Evolutionary conservation across 495 filamentous ascomycete species (phyloP).

Genomic region (Xylaria castorea): DNA sequence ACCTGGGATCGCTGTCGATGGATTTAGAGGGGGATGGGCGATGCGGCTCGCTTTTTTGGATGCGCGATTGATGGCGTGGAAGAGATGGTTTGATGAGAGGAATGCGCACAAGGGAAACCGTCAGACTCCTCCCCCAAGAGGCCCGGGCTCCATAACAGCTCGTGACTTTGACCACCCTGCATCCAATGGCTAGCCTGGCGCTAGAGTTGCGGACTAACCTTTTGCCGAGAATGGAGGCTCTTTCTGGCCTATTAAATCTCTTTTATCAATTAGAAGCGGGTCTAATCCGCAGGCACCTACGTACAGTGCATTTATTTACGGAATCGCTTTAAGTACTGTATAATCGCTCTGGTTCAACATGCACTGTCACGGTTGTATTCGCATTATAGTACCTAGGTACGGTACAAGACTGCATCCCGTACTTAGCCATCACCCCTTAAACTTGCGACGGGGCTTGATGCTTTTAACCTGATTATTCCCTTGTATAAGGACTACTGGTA

Average conservation of each 20-base stretch:
- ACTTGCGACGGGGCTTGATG: background rate
- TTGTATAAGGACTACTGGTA: background rate
- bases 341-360: background rate
- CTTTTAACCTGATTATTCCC: background rate
- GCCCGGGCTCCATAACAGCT: slow-evolving; percentile 24
- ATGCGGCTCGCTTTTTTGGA: slow-evolving; percentile 59
- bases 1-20: slow-evolving; percentile 58
- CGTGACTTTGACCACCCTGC: slow-evolving; percentile 28
- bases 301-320: background rate
- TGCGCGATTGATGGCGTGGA: slow-evolving; percentile 54
- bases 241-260: slow-evolving; percentile 6
- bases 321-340: background rate
- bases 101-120: slow-evolving; percentile 54
- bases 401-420: background rate
- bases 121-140: slow-evolving; percentile 31
- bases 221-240: slow-evolving; percentile 7
- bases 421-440: background rate
- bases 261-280: background rate
- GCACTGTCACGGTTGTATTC: background rate
- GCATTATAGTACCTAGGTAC: background rate
- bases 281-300: background rate
- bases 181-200: slow-evolving; percentile 10
- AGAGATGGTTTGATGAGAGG: slow-evolving; percentile 58
- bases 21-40: slow-evolving; percentile 58
- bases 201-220: slow-evolving; percentile 29